Base-by-base conservation (phyloP, 805 yeast genomes). In the Starmerella vaccinii region DNA sequence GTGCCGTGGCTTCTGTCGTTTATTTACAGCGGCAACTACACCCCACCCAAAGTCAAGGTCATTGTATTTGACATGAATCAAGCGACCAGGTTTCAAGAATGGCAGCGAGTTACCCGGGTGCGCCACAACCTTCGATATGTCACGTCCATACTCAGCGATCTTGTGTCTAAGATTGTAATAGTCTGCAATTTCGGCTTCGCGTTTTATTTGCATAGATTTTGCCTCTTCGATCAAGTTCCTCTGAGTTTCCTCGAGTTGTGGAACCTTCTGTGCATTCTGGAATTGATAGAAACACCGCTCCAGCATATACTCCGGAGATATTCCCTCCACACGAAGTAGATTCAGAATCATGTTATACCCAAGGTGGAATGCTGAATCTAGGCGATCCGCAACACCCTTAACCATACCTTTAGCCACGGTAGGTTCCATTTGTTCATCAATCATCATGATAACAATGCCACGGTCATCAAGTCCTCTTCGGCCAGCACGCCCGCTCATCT, bases 401-500 rank as follows among this genome's bases (percentile, higher is more conserved):
- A 92, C 98, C 99, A 92, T 92, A 1, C 97, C 97, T 65, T 92
- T 92, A 19, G 98, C 98, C 39, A 92, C 96, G 61, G 89, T 94
- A 4, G 99, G 98, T 66, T 92, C 98, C 99, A 92, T 92, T 63
- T 92, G 92, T 65, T 92, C 97, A 65, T 92, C 97, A 66, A 92
- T 88, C 99, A 92, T 92, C 92, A 92, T 85, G 59, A 92, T 92
- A 46, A 92, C 99, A 67, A 92, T 88, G 71, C 99, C 99, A 67
- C 98, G 83, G 66, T 92, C 98, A 75, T 92, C 99, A 60, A 92
- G 76, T 64, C 99, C 99, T 76, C 98, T 85, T 75, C 98, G 89
- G 61, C 99, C 99, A 21, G 99, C 99, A 69, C 99, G 81, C 58
- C 99, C 99, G 41, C 96, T 86, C 99, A 92, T 92, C 71, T 92